Conservation (phyloP, 805 yeast species). For the Candida lessepsii region DNA sequence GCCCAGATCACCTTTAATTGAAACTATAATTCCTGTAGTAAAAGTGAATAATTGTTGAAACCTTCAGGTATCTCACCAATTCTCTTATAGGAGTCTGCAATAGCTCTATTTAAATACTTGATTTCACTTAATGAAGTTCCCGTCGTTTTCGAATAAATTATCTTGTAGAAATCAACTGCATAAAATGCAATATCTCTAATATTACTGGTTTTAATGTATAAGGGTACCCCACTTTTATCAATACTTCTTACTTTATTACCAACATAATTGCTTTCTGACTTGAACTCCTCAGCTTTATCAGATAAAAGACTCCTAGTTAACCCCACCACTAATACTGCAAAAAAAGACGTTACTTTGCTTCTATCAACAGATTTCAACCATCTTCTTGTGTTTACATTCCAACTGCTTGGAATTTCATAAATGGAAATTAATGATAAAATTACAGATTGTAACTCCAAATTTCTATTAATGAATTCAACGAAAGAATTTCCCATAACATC, state of each 20-base stretch:
- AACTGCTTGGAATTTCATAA: slow-evolving; percentile 3
- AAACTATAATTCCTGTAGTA: too few species aligned
- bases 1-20: too few species aligned
- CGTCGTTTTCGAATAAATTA: neutral
- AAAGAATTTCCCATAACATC: neutral
- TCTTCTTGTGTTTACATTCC: slow-evolving; percentile 3
- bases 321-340: neutral
- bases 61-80: slow-evolving; percentile 5
- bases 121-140: neutral
- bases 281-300: slow-evolving; percentile 4
- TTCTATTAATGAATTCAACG: neutral
- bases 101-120: neutral
- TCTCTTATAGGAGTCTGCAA: neutral
- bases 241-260: slow-evolving; percentile 1
- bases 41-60: neutral
- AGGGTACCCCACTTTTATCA: neutral
- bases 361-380: slow-evolving; percentile 4
- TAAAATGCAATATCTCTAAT: slow-evolving; percentile 2
- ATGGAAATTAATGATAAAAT: slow-evolving; percentile 4
- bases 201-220: neutral
- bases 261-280: slow-evolving; percentile 1
- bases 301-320: slow-evolving; percentile 3
- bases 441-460: slow-evolving; percentile 2
- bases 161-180: neutral
- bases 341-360: slow-evolving; percentile 2